A percentile compares a stretch with the other conserved stretches of the same genome.
Conservation (phyloP, 208 protist species). For the Angomonas deanei region DNA sequence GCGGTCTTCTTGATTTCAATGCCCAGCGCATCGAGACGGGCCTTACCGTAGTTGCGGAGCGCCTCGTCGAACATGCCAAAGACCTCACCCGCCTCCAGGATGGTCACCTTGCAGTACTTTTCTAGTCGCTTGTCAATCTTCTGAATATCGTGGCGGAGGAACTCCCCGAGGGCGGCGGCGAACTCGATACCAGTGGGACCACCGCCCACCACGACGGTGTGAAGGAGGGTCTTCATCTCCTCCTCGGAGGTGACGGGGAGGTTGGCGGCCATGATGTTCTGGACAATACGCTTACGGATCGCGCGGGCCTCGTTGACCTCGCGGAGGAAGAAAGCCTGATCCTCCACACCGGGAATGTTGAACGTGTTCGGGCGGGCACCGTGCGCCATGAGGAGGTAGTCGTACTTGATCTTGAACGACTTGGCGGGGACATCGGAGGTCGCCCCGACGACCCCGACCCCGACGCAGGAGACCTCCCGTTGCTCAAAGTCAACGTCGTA, state of each 20-base stretch:
- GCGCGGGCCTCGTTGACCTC: slow-evolving; percentile 83
- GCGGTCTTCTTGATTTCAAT: slow-evolving; percentile 63
- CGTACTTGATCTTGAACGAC: slow-evolving; percentile 86
- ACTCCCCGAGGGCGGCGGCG: slow-evolving; percentile 83
- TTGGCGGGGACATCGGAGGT: slow-evolving; percentile 54
- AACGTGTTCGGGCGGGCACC: slow-evolving; percentile 90
- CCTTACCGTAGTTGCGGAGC: slow-evolving; percentile 73
- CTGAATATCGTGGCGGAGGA: slow-evolving; percentile 81
- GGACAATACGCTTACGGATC: slow-evolving; percentile 87
- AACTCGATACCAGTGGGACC: slow-evolving; percentile 89
- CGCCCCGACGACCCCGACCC: slow-evolving; percentile 58
- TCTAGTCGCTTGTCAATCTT: slow-evolving; percentile 64
- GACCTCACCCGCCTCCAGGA: slow-evolving; percentile 87
- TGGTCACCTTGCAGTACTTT: slow-evolving; percentile 72
- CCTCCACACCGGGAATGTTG: slow-evolving; percentile 86
- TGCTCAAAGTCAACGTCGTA: slow-evolving; percentile 77
- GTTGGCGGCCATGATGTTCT: slow-evolving; percentile 90
- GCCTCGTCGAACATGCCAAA: slow-evolving; percentile 82
- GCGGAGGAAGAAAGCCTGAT: slow-evolving; percentile 87
- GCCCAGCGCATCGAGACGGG: slow-evolving; percentile 55
- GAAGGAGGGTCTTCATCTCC: slow-evolving; percentile 77
- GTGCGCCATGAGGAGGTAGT: slow-evolving; percentile 89
- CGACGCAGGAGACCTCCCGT: slow-evolving; percentile 70
- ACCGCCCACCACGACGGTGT: slow-evolving; percentile 90
- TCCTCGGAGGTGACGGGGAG: slow-evolving; percentile 68